These are phyloP conservation scores for Solanum pinnatisectum DNA, from an alignment of 257 asterid genomes.

Conservation along the genomic window DNA sequence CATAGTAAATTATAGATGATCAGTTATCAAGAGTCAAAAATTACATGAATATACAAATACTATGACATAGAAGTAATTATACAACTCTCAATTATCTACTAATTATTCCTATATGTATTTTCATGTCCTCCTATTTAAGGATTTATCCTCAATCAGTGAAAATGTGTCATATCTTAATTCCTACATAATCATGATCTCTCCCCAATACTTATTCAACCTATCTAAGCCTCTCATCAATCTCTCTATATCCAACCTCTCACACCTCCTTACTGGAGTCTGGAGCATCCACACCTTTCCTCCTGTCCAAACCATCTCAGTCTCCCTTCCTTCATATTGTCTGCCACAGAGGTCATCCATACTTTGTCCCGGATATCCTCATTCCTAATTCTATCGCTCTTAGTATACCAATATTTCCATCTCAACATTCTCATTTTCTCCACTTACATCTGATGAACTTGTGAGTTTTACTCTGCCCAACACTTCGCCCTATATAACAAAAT, in stretches of 20 bases:
- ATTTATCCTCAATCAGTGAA: accelerated
- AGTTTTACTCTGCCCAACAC: neutral
- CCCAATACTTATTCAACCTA: no score
- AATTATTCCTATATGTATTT: accelerated
- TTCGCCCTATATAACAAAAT: no score
- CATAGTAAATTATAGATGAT: neutral
- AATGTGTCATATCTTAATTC: no score
- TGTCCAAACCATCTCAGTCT: no score
- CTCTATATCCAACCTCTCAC: neutral
- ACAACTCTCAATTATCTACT: neutral
- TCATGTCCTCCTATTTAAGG: neutral
- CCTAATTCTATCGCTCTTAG: neutral
- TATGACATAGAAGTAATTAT: neutral
- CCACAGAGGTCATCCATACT: neutral
- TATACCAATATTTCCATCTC: neutral
- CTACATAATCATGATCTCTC: no score
- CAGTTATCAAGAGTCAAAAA: no score
- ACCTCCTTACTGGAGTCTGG: neutral
- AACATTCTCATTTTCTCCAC: neutral
- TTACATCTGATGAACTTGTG: neutral
- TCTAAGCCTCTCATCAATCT: neutral
- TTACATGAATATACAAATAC: neutral
- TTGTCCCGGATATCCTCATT: neutral
- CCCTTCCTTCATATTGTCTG: neutral
- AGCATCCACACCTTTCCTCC: no score